Base-by-base conservation (phyloP, 1,139 yeast genomes). In the Trichomonascaceae sp. region DNA sequence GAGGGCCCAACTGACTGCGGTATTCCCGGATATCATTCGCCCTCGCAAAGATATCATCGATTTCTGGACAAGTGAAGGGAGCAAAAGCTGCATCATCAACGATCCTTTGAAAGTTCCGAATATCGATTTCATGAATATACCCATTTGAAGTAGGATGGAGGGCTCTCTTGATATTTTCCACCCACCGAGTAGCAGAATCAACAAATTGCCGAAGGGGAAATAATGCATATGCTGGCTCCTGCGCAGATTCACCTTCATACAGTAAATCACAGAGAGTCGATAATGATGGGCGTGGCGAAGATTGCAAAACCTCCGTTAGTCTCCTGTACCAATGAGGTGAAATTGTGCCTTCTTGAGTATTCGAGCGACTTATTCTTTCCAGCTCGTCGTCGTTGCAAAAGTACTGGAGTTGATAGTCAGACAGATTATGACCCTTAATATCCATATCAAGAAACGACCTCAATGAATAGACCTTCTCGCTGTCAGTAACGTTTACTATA, bases 11-110 rank as follows among this genome's bases (percentile, higher is more conserved):
- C 12, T 79, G 77, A 47, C 73, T 68, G 57, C 80, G 83, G 66
- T 78, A 86, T 50, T 75, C 75, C 52, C 74, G 76, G 48, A 86
- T 76, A 59, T 82, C 86, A 41, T 64, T 68, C 20, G 78, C 77
- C 52, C 83, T 75, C 57, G 80, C 85, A 10, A 77, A 58, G 8
- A 86, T 68, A 60, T 79, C 83, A n/a, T 79, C 84, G 55, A 82
- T 74, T 63, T 85, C 93, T 0, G 81, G 75, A 41, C 82, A 72
- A 2, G 75, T 67, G 55, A 85, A 80, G 22, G 79, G 77, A 52
- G 84, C 64, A 0, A 66, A 61, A 0, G 83, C 79, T 7, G 84
- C 78, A 50, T 74, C 74, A 10, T 72, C 74, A 7, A 84, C 65
- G 22, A 86, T 62, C 2, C 51, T 52, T 51, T 73, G 70, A 39